Base-by-base conservation (phyloP, 495 filamentous ascomycete genomes). In the Neohortaea acidophila region DNA sequence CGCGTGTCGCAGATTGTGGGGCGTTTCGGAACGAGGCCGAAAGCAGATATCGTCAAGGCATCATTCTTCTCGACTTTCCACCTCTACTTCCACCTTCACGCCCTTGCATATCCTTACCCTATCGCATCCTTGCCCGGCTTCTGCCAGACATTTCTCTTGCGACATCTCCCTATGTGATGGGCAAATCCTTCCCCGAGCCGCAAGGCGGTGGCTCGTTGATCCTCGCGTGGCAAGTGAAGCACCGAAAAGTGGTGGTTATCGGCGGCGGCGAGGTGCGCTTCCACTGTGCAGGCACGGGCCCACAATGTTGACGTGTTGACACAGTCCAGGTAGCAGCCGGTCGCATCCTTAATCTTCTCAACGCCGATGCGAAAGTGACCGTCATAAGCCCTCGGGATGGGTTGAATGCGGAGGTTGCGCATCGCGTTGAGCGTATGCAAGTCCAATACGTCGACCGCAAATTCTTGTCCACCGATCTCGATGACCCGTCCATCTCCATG, bases 161-260 rank as follows among this genome's bases (percentile, higher is more conserved):
- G n/a, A n/a, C n/a, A n/a, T n/a, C n/a, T n/a, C n/a, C n/a, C n/a
- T n/a, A n/a, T 44, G 60, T 40, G n/a, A 80, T 77, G 72, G 57
- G 66, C 33, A 57, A 60, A 25, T 56, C 74, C 38, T 93, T 77
- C 57, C 86, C 86, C 46, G 66, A 73, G 36, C 67, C 94, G 17
- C 76, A 93, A 57, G 80, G 81, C 26, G 87, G 86, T 36, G 89
- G 86, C 28, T 94, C 87, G 26, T 62, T 97, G 41, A 84, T 96
- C 39, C 61, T 97, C 32, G 89, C 89, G 49, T 97, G 84, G 84
- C 89, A 96, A 62, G 69, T 89, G 41, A 79, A 72, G 52, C 71
- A 77, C 52, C 94, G 86, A 54, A 64, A 69, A 42, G 73, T 96
- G 3, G 59, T 97, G 9, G 81, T 97, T 1, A 69, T 97, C 6